Percentiles rank a stretch among this genome's conserved stretches.
Conservation (phyloP, 805 yeast species). For the Yarrowia keelungensis region DNA sequence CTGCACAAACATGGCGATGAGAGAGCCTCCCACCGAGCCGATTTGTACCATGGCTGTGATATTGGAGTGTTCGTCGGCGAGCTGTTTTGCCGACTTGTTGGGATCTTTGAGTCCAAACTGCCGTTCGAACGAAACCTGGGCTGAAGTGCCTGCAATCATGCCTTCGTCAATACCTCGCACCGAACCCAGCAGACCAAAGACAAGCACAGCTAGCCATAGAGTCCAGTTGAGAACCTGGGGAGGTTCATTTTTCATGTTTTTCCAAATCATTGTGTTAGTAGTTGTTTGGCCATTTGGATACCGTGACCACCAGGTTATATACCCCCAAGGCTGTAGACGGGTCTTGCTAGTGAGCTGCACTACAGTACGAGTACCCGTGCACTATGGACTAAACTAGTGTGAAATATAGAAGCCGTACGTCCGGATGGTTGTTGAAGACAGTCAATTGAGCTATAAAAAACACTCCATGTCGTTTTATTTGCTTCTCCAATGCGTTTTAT, state of each 20-base stretch:
- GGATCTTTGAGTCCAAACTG: not conserved
- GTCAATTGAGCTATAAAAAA: too few species aligned
- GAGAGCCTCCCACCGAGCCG: not conserved
- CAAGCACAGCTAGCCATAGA: not conserved
- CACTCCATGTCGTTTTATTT: too few species aligned
- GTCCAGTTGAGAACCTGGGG: slow-evolving; percentile 10
- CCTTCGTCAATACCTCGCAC: slow-evolving; percentile 5
- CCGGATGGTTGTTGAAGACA: too few species aligned
- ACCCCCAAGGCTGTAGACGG: too few species aligned
- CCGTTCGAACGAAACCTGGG: not conserved
- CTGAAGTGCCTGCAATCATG: not conserved
- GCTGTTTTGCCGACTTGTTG: not conserved
- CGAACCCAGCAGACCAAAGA: not conserved
- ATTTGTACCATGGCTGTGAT: slow-evolving; percentile 10
- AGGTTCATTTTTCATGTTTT: slow-evolving; percentile 9
- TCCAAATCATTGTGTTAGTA: not conserved
- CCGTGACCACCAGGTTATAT: too few species aligned
- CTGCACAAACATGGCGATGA: not conserved
- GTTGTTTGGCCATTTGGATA: too few species aligned
- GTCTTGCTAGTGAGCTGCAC: too few species aligned
- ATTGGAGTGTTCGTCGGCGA: not conserved
- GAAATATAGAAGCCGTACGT: too few species aligned
- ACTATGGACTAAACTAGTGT: too few species aligned
- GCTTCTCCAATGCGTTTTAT: too few species aligned
- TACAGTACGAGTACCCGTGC: too few species aligned